Percentiles rank a stretch among this genome's conserved stretches.
phyloP scores from a whole-genome alignment of 2,329 filamentous ascomycete genomes.

The Metarhizium rileyi region DNA sequence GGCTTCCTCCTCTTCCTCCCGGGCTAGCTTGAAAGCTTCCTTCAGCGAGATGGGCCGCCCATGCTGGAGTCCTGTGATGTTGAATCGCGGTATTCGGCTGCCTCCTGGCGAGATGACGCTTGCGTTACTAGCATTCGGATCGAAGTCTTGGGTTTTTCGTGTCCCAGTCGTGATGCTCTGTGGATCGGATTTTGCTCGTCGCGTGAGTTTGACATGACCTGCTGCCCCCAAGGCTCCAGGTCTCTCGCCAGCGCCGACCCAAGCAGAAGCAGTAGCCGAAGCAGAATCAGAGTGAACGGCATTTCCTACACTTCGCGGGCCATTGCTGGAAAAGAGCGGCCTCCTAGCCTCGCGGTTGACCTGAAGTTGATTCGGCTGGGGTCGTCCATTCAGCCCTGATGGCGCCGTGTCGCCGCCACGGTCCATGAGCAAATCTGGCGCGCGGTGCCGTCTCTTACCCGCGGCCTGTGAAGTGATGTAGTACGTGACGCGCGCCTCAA shows the following conservation, averaged over 20 bases:
- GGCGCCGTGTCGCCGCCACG: neutral
- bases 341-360: constrained; percentile 32
- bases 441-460: neutral
- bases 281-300: neutral
- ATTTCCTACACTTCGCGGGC: constrained; percentile 12
- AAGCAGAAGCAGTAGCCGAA: neutral
- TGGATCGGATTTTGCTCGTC: constrained; percentile 18
- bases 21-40: constrained; percentile 31
- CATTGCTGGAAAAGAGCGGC: constrained; percentile 26
- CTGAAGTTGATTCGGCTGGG: constrained; percentile 17
- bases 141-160: constrained; percentile 3
- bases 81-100: constrained; percentile 25
- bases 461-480: neutral
- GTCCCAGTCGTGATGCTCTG: constrained; percentile 9
- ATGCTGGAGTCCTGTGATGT: constrained; percentile 16
- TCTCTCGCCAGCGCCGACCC: constrained; percentile 4
- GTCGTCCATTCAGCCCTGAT: neutral
- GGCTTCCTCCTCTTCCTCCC: constrained; percentile 19
- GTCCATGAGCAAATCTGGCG: constrained; percentile 5
- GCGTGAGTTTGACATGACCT: neutral
- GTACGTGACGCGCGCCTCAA: constrained; percentile 4
- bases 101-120: constrained; percentile 18
- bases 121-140: constrained; percentile 9
- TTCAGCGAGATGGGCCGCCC: constrained; percentile 28
- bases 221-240: neutral